Base-by-base conservation (phyloP, 2,329 filamentous ascomycete genomes). In the Colletotrichum brevisporum region DNA sequence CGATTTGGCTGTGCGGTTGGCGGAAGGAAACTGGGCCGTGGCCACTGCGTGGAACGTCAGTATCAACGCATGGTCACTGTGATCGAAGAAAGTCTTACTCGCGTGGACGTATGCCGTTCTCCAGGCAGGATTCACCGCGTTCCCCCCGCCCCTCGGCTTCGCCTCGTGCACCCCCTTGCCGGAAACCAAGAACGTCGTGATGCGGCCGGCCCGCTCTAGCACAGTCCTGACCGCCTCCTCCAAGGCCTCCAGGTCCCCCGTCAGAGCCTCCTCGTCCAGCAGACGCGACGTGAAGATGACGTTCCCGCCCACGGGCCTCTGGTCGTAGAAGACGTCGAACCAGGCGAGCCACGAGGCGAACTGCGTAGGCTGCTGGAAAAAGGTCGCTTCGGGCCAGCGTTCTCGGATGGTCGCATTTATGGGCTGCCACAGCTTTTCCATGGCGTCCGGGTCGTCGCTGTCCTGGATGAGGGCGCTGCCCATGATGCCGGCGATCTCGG, bases 111-210 rank as follows among this genome's bases (percentile, higher is more conserved):
- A 74, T 2, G 82, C 79, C 3, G 77, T 76, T 53, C 86, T 78
- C 84, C 85, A 88, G 1, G 84, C 84, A 4, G 85, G 83, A 71
- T 84, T 84, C 50, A 86, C 78, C 3, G 83, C 80, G 6, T 81
- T 84, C 85, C 81, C 76, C 0, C 83, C 84, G 0, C 84, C 85
- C 18, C 81, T 75, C 0, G 84, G 83, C 39, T 76, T 74, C 2
- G 83, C 84, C 50, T 86, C 73, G 0, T 78, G 75, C 1, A 85
- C 80, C 0, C 82, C 85, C 41, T 81, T 81, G 0, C 85, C 84
- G 2, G 79, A 77, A 0, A 88, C 81, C 3, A 86, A 70, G 63
- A 78, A 83, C 0, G 78, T 78, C 1, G 78, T 75, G n/a, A 81
- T 72, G 0, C 67, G 61, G 0, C 76, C 77, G 0, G 47, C 66